These are phyloP conservation scores for Silybum marianum DNA, from an alignment of 129 eudicot species.

Conservation along the genomic window DNA sequence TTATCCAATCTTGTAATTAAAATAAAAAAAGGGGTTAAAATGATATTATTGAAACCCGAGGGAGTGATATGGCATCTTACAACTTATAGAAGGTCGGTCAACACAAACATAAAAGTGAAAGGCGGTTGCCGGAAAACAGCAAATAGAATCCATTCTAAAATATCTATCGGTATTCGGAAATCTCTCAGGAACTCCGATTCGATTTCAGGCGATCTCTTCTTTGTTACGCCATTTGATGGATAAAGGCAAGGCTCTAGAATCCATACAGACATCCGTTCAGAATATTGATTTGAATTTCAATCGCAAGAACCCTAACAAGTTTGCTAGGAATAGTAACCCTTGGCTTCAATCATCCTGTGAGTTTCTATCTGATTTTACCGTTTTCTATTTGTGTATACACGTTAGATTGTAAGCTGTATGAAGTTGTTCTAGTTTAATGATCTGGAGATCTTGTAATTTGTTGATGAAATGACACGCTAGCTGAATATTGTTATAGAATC, in stretches of 20 bases:
- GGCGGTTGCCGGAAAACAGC: conserved; percentile 22
- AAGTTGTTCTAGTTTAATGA: background rate
- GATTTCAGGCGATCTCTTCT: conserved; percentile 20
- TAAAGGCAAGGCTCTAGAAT: conserved; percentile 37
- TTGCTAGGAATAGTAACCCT: background rate
- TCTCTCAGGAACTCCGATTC: conserved; percentile 26
- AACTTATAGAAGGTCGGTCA: conserved; percentile 11
- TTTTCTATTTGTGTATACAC: background rate
- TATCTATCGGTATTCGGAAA: background rate
- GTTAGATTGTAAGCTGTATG: background rate
- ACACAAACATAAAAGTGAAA: conserved; percentile 7
- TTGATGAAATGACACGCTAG: background rate
- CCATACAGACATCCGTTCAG: conserved; percentile 38
- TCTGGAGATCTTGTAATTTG: background rate
- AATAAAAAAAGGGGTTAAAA: background rate
- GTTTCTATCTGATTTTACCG: conserved; percentile 1
- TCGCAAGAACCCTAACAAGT: conserved; percentile 30
- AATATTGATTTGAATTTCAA: conserved; percentile 40
- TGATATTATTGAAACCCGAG: background rate
- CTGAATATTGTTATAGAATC: background rate
- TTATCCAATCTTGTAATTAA: background rate
- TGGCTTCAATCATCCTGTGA: conserved; percentile 34
- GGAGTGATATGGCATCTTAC: background rate
- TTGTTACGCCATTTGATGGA: conserved; percentile 39
- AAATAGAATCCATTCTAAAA: background rate